A percentile compares a stretch with the other conserved stretches of the same genome.
Evolutionary conservation across 2,329 filamentous ascomycete genomes (phyloP).

Genomic region (Fusarium hostae): DNA sequence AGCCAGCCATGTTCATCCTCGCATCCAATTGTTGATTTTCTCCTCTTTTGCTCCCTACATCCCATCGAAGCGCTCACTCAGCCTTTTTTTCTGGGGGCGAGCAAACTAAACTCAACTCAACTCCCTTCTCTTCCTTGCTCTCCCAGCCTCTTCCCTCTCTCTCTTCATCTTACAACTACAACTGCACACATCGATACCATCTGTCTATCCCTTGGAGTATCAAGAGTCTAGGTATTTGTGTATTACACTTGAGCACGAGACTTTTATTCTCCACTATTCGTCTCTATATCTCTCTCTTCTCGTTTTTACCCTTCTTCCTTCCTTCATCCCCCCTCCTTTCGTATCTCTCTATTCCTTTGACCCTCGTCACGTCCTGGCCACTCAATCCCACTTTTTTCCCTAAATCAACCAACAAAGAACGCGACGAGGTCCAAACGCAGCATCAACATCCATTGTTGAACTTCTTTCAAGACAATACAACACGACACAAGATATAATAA

Average conservation of each 20-base stretch:
- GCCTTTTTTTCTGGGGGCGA: neutral
- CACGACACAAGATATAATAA: neutral
- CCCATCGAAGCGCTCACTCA: neutral
- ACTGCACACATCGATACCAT: neutral
- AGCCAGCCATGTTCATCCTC: conserved; percentile 29
- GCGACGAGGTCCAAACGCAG: conserved; percentile 14
- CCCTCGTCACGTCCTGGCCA: conserved; percentile 22
- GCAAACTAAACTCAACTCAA: conserved; percentile 14
- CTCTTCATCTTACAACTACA: conserved; percentile 13
- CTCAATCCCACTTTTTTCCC: conserved; percentile 39
- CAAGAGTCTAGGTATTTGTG: conserved; percentile 3
- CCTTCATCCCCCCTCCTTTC: conserved; percentile 10
- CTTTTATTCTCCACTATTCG: conserved; percentile 31
- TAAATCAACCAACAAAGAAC: conserved; percentile 30
- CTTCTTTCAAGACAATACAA: neutral
- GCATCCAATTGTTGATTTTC: conserved; percentile 28
- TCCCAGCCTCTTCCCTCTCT: neutral
- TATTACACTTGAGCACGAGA: conserved; percentile 38
- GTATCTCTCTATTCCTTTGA: conserved; percentile 14
- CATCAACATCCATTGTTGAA: conserved; percentile 10
- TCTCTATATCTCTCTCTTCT: conserved; percentile 19
- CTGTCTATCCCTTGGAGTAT: neutral
- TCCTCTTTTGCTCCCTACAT: conserved; percentile 20
- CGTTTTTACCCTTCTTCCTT: conserved; percentile 6
- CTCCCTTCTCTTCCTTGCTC: conserved; percentile 2